phyloP scores from a whole-genome alignment of 73 alveolate species.

The Breviolum minutum region DNA sequence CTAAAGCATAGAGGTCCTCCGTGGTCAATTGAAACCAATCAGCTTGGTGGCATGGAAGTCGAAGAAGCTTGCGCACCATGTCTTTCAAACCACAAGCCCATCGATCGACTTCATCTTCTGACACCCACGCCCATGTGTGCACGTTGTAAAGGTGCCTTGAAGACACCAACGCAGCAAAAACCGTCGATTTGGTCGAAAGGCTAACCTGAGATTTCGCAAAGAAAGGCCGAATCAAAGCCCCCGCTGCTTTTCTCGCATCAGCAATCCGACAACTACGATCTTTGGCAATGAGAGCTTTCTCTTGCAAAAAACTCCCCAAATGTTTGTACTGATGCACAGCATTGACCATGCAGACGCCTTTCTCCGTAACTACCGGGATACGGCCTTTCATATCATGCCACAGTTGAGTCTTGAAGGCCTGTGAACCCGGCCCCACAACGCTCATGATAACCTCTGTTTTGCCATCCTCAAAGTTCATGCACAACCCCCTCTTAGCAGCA shows the following conservation, averaged over 20 bases:
- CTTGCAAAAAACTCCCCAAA: background rate
- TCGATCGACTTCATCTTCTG: background rate
- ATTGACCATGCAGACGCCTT: background rate
- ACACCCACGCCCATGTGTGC: background rate
- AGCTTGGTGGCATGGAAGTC: background rate
- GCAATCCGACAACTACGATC: background rate
- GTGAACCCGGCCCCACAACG: background rate
- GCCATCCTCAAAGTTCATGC: background rate
- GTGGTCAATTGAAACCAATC: background rate
- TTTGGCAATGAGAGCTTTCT: background rate
- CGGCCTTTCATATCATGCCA: background rate
- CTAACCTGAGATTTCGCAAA: background rate
- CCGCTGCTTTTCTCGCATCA: background rate
- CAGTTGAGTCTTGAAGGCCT: background rate
- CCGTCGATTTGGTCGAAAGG: background rate
- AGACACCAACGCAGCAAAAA: background rate
- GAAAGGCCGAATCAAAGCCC: background rate
- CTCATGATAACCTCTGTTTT: background rate
- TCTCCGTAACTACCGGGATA: background rate
- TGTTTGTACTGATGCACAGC: slow-evolving; percentile 6
- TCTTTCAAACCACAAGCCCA: background rate
- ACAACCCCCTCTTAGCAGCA: background rate
- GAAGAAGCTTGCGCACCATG: background rate
- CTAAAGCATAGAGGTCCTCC: background rate
- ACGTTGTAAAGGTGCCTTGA: background rate